phyloP scores from a whole-genome alignment of 2,329 filamentous ascomycete genomes.

The Thelonectria blattea region DNA sequence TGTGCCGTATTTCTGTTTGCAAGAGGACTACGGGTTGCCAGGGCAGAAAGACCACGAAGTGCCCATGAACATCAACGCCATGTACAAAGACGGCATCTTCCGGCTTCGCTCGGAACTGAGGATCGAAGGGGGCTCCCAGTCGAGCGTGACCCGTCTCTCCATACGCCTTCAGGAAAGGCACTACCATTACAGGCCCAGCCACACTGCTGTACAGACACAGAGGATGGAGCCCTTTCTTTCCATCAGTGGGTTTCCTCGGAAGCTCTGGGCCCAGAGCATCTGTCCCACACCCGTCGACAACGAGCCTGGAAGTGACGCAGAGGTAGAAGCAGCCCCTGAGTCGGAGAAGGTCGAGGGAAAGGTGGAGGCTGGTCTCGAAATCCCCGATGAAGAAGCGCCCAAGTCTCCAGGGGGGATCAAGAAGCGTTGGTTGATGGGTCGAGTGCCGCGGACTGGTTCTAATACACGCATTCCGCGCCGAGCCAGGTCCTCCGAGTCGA shows the following conservation, averaged over 20 bases:
- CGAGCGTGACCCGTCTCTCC: not conserved
- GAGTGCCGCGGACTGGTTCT: too few species aligned
- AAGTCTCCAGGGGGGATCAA: too few species aligned
- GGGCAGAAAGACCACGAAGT: constrained; percentile 1
- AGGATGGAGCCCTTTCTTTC: constrained; percentile 3
- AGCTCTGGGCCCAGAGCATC: not conserved
- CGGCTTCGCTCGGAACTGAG: not conserved
- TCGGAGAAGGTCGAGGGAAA: not conserved
- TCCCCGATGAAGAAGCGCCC: not conserved
- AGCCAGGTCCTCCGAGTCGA: too few species aligned
- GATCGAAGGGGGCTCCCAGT: not conserved
- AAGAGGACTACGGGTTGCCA: not conserved
- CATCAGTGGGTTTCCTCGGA: constrained; percentile 4
- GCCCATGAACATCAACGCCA: not conserved
- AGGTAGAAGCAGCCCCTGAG: not conserved
- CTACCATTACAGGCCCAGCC: not conserved
- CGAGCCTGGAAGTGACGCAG: not conserved
- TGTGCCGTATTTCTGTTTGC: constrained; percentile 2
- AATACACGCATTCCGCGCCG: too few species aligned
- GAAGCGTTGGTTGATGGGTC: too few species aligned
- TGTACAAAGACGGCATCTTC: not conserved
- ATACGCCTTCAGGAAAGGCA: not conserved
- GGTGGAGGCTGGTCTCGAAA: not conserved
- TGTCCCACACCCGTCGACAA: not conserved
- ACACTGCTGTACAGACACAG: not conserved